phyloP scores from a whole-genome alignment of 305 asterid genomes.

The Fraxinus albicans region DNA sequence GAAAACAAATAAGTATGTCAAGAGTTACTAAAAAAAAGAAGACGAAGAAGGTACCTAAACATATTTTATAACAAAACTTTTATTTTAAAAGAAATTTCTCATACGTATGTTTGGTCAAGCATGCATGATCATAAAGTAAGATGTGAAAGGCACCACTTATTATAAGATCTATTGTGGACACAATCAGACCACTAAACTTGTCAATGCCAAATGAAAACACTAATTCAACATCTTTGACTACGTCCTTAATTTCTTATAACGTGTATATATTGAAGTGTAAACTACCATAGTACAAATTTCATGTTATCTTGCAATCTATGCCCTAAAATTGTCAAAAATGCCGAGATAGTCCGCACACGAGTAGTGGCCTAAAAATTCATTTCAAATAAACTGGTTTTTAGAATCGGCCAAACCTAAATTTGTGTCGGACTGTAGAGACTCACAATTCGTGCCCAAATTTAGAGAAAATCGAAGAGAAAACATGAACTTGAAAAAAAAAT shows the following conservation, averaged over 20 bases:
- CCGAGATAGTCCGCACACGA: background rate
- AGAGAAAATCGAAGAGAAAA: background rate
- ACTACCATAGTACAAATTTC: too few relatives aligned
- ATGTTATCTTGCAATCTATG: too few relatives aligned
- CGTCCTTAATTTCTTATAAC: background rate
- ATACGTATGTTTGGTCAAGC: background rate
- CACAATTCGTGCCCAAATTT: background rate
- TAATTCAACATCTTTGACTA: background rate
- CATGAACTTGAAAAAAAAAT: background rate
- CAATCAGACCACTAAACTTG: background rate
- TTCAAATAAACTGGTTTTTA: background rate
- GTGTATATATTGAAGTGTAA: background rate
- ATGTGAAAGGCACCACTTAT: background rate
- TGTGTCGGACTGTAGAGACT: background rate
- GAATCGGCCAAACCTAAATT: background rate
- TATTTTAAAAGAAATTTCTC: too few relatives aligned
- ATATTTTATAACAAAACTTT: too few relatives aligned
- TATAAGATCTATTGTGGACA: background rate
- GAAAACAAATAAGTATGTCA: too few relatives aligned
- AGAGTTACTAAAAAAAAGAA: too few relatives aligned
- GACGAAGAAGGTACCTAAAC: too few relatives aligned
- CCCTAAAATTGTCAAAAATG: background rate
- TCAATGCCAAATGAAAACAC: background rate
- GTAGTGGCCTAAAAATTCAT: background rate
- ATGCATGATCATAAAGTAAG: background rate